Base-by-base conservation (phyloP, 345 rosid species). In the Noccaea bulbosa region DNA sequence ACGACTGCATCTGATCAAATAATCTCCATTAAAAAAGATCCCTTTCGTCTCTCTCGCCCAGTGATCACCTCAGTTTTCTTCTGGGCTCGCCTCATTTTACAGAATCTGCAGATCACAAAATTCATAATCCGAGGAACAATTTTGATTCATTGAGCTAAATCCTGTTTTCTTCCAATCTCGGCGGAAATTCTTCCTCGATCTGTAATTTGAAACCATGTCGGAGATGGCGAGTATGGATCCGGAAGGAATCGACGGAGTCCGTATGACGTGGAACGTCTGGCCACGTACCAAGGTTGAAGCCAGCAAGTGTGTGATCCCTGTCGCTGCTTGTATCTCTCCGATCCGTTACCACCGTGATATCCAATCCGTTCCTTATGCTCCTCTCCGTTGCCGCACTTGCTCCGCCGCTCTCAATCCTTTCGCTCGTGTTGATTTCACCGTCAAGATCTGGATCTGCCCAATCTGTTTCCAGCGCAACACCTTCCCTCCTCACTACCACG, bases 361-460 rank as follows among this genome's bases (percentile, higher is more conserved):
- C 44, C 98, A 85, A 11, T 68, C 89, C 5, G 86, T 90, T 27
- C 88, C 89, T 16, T 95, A 95, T 80, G 83, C 91, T 27, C 99
- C 99, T 30, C 86, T 95, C 5, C 96, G 98, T 1, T 95, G 99
- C 80, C 89, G 85, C 76, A 86, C 87, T 20, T 95, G 98, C 73
- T n/a, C 93, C 10, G 81, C 93, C 32, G 80, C 76, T 5, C 88
- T 95, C 69, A 95, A 90, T 41, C 85, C 91, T 43, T 95, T 72
- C 47, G 59, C 89, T 10, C 89, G 92, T 40, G 98, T 92, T 8
- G 99, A 95, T 74, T 88, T 87, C 83, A 32, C 81, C 0, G 98
- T 92, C 59, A 92, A 87, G 96, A 86, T 92, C 87, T 95, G 99
- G 99, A 95, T 88, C 89, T 95, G 99, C 61, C 98, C 98, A 5